Base-by-base conservation (phyloP, 2,329 filamentous ascomycete genomes). In the Cytospora leucostoma region DNA sequence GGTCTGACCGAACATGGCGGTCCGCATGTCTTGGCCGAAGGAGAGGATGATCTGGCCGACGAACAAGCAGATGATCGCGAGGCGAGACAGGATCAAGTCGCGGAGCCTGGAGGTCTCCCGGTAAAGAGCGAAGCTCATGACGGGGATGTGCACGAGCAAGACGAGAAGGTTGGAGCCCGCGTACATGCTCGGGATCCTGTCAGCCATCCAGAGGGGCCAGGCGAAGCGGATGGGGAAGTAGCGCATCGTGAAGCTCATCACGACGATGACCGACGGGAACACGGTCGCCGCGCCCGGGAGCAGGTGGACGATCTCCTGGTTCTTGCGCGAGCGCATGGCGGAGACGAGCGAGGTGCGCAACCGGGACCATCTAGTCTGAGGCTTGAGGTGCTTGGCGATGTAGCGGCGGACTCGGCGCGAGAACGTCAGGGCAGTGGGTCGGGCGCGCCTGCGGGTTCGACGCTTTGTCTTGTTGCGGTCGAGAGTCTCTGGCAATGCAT, bases 211-310 rank as follows among this genome's bases (percentile, higher is more conserved):
- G 7, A 65, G 44, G 13, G 51, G 27, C 59, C 55, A 59, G 59
- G 59, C 56, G 56, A 62, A 65, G 40, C 59, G 59, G 50, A 59
- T 19, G 3, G 60, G 63, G 0, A 56, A 37, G 44, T 65, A 65
- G 4, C 63, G 63, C 12, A 65, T 55, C 4, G 21, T 49, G 3
- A 65, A 59, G 35, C 51, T 49, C 51, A 62, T 56, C 3, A 55
- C 62, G 7, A 56, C 35, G 2, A 51, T 65, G 3, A 56, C 59
- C 1, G 37, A 35, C 1, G 59, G 59, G 8, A 59, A 49, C 15
- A 51, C 56, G 32, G 62, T 44, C 19, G 63, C 59, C 19, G 63
- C 55, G 27, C 50, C 37, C 1, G 63, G 51, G 32, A 34, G 34
- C n/a, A 59, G 44, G 7, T 47, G 55, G 15, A 55, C 38, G 40